These are phyloP conservation scores for Sutorius australiensis DNA, from an alignment of 768 basidiomycete genomes.

Conservation along the genomic window DNA sequence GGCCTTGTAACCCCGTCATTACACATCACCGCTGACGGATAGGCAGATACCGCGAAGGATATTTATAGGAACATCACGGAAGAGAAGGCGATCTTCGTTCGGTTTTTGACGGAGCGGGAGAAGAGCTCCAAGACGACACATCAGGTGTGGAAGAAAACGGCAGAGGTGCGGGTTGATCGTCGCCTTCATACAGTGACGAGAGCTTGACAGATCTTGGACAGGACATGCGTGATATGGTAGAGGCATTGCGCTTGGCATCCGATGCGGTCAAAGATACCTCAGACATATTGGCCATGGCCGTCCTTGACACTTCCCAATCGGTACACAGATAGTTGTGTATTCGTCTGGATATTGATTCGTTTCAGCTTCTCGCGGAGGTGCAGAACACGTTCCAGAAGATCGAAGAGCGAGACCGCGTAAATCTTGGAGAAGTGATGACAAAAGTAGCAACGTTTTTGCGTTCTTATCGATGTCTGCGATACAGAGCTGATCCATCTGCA, in stretches of 20 bases:
- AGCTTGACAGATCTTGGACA: slow-evolving; percentile 8
- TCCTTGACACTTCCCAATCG: slow-evolving; percentile 17
- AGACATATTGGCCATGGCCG: slow-evolving; percentile 14
- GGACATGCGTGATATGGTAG: slow-evolving; percentile 30
- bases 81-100: slow-evolving; percentile 52
- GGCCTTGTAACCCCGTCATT: slow-evolving; percentile 7
- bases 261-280: slow-evolving; percentile 19
- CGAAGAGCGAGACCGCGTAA: slow-evolving; percentile 16
- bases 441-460: slow-evolving; percentile 18
- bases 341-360: slow-evolving; percentile 3
- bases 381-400: slow-evolving; percentile 19
- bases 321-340: slow-evolving; percentile 11
- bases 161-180: slow-evolving; percentile 21
- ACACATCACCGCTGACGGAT: slow-evolving; percentile 3
- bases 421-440: slow-evolving; percentile 19
- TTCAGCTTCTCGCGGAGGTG: slow-evolving; percentile 24
- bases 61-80: slow-evolving; percentile 63
- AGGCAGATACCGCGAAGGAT: slow-evolving; percentile 57
- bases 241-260: slow-evolving; percentile 17
- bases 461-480: not conserved
- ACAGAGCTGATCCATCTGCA: slow-evolving; percentile 16
- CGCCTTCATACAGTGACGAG: not conserved
- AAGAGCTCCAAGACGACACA: slow-evolving; percentile 28
- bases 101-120: slow-evolving; percentile 45
- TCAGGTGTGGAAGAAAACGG: slow-evolving; percentile 28